Percentiles rank a stretch among this genome's conserved stretches.
These are phyloP conservation scores for Brassica incana DNA, from an alignment of 345 rosid genomes.

Conservation along the genomic window DNA sequence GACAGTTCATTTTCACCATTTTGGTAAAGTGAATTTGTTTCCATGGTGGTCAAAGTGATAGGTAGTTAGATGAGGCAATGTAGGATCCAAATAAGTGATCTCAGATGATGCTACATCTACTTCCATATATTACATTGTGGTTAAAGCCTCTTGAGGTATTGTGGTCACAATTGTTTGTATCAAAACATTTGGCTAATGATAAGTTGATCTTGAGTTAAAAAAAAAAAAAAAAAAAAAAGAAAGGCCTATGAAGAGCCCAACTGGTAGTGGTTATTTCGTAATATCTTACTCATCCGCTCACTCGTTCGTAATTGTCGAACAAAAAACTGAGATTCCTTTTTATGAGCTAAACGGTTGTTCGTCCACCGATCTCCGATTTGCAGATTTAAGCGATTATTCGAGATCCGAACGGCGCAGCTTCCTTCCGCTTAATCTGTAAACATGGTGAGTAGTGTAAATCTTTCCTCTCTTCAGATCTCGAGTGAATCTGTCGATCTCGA, in stretches of 20 bases:
- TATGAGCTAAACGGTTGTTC: slow-evolving; percentile 14
- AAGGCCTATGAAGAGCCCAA: not conserved
- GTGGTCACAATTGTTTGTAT: too few relatives aligned
- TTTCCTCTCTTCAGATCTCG: slow-evolving; percentile 19
- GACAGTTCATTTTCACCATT: too few relatives aligned
- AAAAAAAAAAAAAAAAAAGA: too few relatives aligned
- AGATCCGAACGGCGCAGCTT: slow-evolving; percentile 25
- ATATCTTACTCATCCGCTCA: not conserved
- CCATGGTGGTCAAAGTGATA: too few relatives aligned
- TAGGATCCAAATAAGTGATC: too few relatives aligned
- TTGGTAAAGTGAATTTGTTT: too few relatives aligned
- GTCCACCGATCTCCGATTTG: slow-evolving; percentile 36
- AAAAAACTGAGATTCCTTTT: not conserved
- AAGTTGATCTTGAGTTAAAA: too few relatives aligned
- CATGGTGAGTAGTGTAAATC: slow-evolving; percentile 28
- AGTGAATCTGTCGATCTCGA: slow-evolving; percentile 31
- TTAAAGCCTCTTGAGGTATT: too few relatives aligned
- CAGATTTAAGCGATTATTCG: slow-evolving; percentile 23
- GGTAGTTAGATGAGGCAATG: too few relatives aligned
- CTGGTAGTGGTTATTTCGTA: not conserved
- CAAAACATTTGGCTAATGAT: too few relatives aligned
- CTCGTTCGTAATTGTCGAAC: not conserved
- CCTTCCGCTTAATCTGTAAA: slow-evolving; percentile 22
- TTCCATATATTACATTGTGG: too few relatives aligned
- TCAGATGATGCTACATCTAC: not conserved